Percentiles rank a stretch among this genome's conserved stretches.
These are phyloP conservation scores for Suillus bovinus DNA, from an alignment of 768 basidiomycete genomes.

Conservation along the genomic window DNA sequence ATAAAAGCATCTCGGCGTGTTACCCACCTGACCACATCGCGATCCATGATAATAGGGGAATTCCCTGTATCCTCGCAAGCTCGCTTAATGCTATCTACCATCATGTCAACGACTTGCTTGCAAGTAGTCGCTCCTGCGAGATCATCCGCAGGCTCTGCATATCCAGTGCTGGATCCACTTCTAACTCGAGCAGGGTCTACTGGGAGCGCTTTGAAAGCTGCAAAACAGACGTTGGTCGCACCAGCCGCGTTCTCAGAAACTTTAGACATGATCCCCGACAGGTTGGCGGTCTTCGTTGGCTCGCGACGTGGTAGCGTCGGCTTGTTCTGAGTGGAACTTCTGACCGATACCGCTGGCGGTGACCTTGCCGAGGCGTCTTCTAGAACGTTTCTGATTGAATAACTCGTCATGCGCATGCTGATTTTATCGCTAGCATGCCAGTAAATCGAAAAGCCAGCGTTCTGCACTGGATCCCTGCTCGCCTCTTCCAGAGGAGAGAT, in stretches of 20 bases:
- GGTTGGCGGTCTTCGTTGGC: slow-evolving; percentile 13
- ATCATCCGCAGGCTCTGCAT: slow-evolving; percentile 62
- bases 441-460: slow-evolving; percentile 83
- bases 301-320: slow-evolving; percentile 5
- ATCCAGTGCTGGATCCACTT: slow-evolving; percentile 38
- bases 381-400: slow-evolving; percentile 77
- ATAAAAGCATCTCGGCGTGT: not conserved
- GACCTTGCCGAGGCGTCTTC: slow-evolving; percentile 24
- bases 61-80: slow-evolving; percentile 68
- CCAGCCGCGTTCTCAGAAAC: slow-evolving; percentile 36
- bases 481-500: slow-evolving; percentile 91
- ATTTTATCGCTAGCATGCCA: slow-evolving; percentile 74
- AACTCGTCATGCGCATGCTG: slow-evolving; percentile 74
- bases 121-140: slow-evolving; percentile 65
- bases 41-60: slow-evolving; percentile 47
- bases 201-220: slow-evolving; percentile 79
- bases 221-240: slow-evolving; percentile 48
- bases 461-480: slow-evolving; percentile 84
- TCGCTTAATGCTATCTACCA: slow-evolving; percentile 67
- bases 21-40: slow-evolving; percentile 77
- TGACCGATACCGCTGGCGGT: not conserved
- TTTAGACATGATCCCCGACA: slow-evolving; percentile 39
- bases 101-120: slow-evolving; percentile 71
- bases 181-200: slow-evolving; percentile 59
- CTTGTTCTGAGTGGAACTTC: not conserved